Base-by-base conservation (phyloP, 805 yeast species). In the Saturnispora diversa region DNA sequence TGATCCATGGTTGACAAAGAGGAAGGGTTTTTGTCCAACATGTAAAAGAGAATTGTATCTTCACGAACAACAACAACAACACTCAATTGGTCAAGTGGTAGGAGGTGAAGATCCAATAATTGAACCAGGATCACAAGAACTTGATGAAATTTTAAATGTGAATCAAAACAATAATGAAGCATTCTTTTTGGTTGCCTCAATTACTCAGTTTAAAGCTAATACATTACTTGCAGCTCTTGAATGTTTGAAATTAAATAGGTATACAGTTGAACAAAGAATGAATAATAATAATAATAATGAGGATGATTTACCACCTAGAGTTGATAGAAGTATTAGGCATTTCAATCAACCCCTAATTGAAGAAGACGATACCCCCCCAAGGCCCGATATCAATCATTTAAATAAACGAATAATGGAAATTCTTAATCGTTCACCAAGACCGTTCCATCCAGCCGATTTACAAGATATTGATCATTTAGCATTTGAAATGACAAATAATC, bases 21-120 rank as follows among this genome's bases (percentile, higher is more conserved):
- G 90, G 49, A 70, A 81, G 35, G 88, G 87, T 1, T 79, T 84
- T 50, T 84, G 95, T 55, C 94, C 95, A 7, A 75, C 80, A 66
- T 84, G 95, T 60, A 82, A 84, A 52, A 63, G 80, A 24, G 86
- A 78, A 54, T 53, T 54, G 36, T 54, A 56, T 31, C 35, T 53
- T 24, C 44, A 44, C 13, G 54, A 53, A 2, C n/a, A n/a, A n/a
- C n/a, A n/a, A n/a, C n/a, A n/a, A n/a, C n/a, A n/a, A n/a, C n/a
- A n/a, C n/a, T 44, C 44, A 19, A 39, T 43, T 13, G 50, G 47
- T 19, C 30, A 35, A n/a, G 20, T 34, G 12, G 47, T 43, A 1
- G 30, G 47, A 4, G 45, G 43, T 22, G 40, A 16, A 20, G 32
- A 9, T 6, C 35, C 40, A 4, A 20, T 22, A 7, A 43, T 32